Evolutionary conservation across 31 red algal species (phyloP), one percentile per base, ranked within the genome.

Genomic region (Bonnemaisonia californica): DNA sequence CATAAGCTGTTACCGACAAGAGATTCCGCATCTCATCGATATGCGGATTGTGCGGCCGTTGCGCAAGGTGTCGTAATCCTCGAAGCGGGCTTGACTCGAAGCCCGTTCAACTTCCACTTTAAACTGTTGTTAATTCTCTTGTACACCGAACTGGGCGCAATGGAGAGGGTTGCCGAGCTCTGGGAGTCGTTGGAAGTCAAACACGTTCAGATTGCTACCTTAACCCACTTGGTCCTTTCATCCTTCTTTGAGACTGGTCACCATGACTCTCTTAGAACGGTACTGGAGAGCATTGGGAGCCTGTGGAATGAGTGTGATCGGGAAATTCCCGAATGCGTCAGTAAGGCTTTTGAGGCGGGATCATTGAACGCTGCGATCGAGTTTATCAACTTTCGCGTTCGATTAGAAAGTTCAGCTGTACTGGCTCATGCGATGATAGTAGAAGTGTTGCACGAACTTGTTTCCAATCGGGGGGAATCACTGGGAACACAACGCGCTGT

Each of bases 171-270:
- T 47, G 56, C 65, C 24, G 76, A 80, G 35, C 68, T 81, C 19
- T 89, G 85, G 85, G 63, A 74, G 21, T 80, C 85, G 19, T 41
- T 89, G 26, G 85, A 89, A n/a, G 54, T 81, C 45, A 89, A 81
- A 45, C 76, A 89, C 35, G 67, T 89, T 27, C 85, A 81, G 39
- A 64, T 81, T 31, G 45, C 85, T 40, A 89, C 85, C 27, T 57
- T 89, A 34, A 57, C 68, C 22, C 85, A 89, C 68, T 38, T 89
- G 41, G 69, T 89, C 39, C 30, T 80, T 29, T 40, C 62, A 30
- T 66, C 85, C 27, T 66, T 81, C 57, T 81, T 89, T 72, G 85
- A 89, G 54, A 72, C 57, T 35, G 85, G 85, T 2, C 55, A 81
- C 38, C 85, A 89, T 32, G 59, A 76, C 22, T 28, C 66, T 45